Percentiles rank a stretch among this genome's conserved stretches.
These are phyloP conservation scores for Peronospora tabacina DNA, from an alignment of 352 stramenopile species.

Conservation along the genomic window DNA sequence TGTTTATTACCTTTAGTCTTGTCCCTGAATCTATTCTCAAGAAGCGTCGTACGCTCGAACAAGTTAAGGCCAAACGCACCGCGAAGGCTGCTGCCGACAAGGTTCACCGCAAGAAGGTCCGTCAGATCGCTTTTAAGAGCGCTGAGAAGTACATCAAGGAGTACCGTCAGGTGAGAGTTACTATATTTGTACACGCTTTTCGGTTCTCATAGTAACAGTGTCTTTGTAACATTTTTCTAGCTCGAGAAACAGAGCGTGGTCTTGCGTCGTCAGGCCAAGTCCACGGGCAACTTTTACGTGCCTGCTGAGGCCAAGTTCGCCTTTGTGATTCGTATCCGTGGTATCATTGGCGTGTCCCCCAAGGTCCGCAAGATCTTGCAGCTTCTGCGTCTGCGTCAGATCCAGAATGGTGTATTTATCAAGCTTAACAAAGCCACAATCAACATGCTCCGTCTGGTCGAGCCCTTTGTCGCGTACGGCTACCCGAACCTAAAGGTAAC, in stretches of 20 bases:
- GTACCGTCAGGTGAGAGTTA: slow-evolving; percentile 86
- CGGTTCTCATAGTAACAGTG: not conserved
- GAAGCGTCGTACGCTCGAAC: slow-evolving; percentile 84
- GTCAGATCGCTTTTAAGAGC: slow-evolving; percentile 89
- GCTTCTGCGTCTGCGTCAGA: slow-evolving; percentile 98
- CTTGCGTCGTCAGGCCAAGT: slow-evolving; percentile 94
- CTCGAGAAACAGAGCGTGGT: slow-evolving; percentile 90
- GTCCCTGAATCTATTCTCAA: slow-evolving; percentile 88
- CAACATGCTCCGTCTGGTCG: slow-evolving; percentile 98
- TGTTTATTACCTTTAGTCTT: slow-evolving; percentile 46
- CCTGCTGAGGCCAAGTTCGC: slow-evolving; percentile 96
- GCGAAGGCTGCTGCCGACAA: slow-evolving; percentile 71
- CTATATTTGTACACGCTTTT: not conserved
- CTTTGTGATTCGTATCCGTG: slow-evolving; percentile 97
- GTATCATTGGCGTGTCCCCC: slow-evolving; percentile 94
- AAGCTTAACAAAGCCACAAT: slow-evolving; percentile 99
- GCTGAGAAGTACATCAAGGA: slow-evolving; percentile 99
- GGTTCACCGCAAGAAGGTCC: slow-evolving; percentile 82
- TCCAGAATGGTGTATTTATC: slow-evolving; percentile 99
- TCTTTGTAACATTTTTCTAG: slow-evolving; percentile 19
- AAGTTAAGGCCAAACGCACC: slow-evolving; percentile 81
- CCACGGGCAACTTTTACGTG: slow-evolving; percentile 95
- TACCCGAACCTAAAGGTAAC: slow-evolving; percentile 97
- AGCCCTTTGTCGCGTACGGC: slow-evolving; percentile 98
- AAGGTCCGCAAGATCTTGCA: slow-evolving; percentile 98